Evolutionary conservation across 148 eudicot species (phyloP).

Genomic region (Bassia scoparia): DNA sequence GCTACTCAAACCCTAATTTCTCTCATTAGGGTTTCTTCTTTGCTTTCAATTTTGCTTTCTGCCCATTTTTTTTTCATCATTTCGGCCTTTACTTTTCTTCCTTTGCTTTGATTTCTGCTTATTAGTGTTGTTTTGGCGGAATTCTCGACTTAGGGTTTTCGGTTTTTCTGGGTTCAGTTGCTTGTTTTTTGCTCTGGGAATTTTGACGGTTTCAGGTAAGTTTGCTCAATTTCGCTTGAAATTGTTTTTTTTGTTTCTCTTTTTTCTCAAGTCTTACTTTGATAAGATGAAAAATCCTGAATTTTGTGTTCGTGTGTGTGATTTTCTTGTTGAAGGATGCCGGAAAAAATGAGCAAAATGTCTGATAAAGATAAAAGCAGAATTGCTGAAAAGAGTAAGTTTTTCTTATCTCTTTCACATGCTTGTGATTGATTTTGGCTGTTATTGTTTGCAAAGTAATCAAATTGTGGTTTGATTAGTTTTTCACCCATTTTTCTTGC

Average conservation of each 20-base stretch:
- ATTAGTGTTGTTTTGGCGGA: not conserved
- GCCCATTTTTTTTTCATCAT: not conserved
- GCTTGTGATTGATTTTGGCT: not conserved
- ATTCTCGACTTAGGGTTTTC: constrained; percentile 5
- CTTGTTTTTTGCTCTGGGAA: not conserved
- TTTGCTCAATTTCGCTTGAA: not conserved
- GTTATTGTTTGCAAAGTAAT: not conserved
- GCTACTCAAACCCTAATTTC: not conserved
- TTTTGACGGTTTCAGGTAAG: constrained; percentile 16
- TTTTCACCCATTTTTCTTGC: not conserved
- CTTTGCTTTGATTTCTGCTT: not conserved
- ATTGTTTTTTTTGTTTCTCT: not conserved
- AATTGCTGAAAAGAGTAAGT: constrained; percentile 35
- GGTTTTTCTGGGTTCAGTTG: not conserved
- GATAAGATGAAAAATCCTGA: not conserved
- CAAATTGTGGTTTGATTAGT: not conserved
- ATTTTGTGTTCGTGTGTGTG: not conserved
- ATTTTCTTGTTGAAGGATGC: constrained; percentile 17
- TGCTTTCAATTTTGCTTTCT: not conserved
- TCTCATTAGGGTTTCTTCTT: constrained; percentile 1
- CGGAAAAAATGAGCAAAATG: constrained; percentile 25
- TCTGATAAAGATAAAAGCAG: constrained; percentile 32
- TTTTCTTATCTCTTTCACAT: not conserved
- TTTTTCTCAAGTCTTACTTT: not conserved
- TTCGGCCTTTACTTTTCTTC: not conserved